A percentile compares a stretch with the other conserved stretches of the same genome.
Conservation (phyloP, 208 protist genomes). For the Strigomonas galati region DNA sequence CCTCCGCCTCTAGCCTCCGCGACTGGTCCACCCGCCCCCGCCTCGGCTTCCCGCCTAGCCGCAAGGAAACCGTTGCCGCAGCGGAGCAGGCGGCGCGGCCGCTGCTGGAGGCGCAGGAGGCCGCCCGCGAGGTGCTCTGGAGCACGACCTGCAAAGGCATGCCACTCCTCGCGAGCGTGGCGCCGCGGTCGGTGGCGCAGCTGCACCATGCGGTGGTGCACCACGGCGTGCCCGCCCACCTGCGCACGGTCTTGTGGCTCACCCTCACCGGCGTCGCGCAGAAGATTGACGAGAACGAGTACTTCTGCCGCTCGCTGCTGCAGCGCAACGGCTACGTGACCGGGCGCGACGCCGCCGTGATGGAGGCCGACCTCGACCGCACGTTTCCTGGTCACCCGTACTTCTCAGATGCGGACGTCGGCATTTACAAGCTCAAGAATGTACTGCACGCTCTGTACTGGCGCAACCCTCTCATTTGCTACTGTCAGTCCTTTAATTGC, state of each 20-base stretch:
- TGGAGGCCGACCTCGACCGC: conserved; percentile 60
- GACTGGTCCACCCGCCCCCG: conserved; percentile 52
- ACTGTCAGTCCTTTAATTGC: conserved; percentile 83
- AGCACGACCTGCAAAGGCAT: conserved; percentile 37
- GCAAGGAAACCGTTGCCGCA: conserved; percentile 10
- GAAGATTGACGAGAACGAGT: conserved; percentile 73
- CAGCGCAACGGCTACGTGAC: conserved; percentile 45
- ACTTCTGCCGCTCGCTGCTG: conserved; percentile 58
- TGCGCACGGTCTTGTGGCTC: conserved; percentile 66
- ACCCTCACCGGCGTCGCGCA: conserved; percentile 58
- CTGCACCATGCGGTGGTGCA: conserved; percentile 33
- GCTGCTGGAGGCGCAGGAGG: conserved; percentile 22
- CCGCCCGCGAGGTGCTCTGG: conserved; percentile 53
- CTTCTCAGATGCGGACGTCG: conserved; percentile 53
- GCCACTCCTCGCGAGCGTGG: conserved; percentile 42
- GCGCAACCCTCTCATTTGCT: conserved; percentile 74
- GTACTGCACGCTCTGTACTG: conserved; percentile 75
- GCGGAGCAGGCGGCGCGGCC: conserved; percentile 26
- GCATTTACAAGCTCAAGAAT: conserved; percentile 50
- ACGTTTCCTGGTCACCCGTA: conserved; percentile 72
- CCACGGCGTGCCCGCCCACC: conserved; percentile 39
- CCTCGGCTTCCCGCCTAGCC: conserved; percentile 40
- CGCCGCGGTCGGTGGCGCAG: conserved; percentile 24
- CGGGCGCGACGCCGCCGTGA: conserved; percentile 33
- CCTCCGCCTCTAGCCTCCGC: conserved; percentile 30